Conservation (phyloP, 306 rosid species). For the Cercis canadensis region DNA sequence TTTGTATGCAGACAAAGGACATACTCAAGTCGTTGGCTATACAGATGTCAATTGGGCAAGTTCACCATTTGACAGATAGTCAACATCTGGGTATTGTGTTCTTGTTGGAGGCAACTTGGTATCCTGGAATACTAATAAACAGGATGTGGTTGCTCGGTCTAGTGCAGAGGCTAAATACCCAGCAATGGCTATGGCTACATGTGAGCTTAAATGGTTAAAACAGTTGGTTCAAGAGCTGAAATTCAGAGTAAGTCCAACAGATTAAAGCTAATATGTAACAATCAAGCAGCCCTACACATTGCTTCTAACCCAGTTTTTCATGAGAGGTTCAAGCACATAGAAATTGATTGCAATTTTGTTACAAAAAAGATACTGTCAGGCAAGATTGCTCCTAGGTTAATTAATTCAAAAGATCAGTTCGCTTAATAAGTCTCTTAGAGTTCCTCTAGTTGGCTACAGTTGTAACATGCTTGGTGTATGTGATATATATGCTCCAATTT, state of each 20-base stretch:
- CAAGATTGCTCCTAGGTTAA: not conserved
- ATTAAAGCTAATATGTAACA: not conserved
- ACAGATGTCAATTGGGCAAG: not conserved
- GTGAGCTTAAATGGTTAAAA: not conserved
- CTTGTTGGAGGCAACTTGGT: not conserved
- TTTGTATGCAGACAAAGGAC: not conserved
- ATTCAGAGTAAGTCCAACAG: not conserved
- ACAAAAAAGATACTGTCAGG: not conserved
- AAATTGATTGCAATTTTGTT: not conserved
- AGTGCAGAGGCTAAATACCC: not conserved
- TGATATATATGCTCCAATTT: not conserved
- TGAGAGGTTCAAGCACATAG: not conserved
- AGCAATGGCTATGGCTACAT: not conserved
- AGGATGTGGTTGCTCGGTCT: not conserved
- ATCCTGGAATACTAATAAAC: not conserved
- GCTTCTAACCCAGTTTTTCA: not conserved
- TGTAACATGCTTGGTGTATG: not conserved
- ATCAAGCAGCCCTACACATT: not conserved
- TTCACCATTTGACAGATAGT: not conserved
- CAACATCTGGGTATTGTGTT: not conserved
- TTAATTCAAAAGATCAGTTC: not conserved
- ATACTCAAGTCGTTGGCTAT: not conserved
- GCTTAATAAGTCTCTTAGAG: too few species aligned
- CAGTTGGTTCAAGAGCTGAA: not conserved
- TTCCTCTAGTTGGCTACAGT: too few species aligned